Base-by-base conservation (phyloP, 139 green algal species). In the Trebouxia sp. region DNA sequence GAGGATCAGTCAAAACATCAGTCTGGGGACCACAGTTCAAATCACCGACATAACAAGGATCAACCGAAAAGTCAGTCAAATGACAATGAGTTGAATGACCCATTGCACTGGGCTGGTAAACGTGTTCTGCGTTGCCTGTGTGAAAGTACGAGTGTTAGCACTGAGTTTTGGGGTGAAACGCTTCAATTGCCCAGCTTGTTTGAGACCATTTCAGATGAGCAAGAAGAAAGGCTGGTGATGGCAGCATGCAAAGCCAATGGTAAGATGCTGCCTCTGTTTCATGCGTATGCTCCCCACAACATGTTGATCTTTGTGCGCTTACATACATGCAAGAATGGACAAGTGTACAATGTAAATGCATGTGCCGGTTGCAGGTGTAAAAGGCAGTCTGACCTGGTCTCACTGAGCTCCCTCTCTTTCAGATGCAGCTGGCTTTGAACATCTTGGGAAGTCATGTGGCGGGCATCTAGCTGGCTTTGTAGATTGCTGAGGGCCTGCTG, bases 211-310 rank as follows among this genome's bases (percentile, higher is more conserved):
- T 47, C 10, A 24, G 42, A 62, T 6, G 47, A 41, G 22, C 45
- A 79, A 28, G 74, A 79, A 39, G 42, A 79, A 20, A 14, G 17
- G 0, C 28, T 79, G 28, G 74, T 79, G n/a, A 10, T 79, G 45
- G 43, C 45, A 30, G 47, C 32, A 17, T 22, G 42, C 12, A 43
- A 26, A 24, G 11, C 26, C 30, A n/a, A 62, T 26, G 38, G 32
- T 26, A 66, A 79, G 6, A 66, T 79, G 74, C 30, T 79, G 47
- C 32, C 42, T 7, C 22, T 79, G n/a, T 79, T 79, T 65, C 74
- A 32, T 37, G 74, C 74, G 12, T 79, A 65, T 65, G 74, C 74
- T 26, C 45, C 74, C 15, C 45, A 79, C 20, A 65, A 66, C 17
- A 20, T 79, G 17, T n/a, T 65, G 30, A 79, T n/a, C 0, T 79